Base-by-base conservation (phyloP, 2,329 filamentous ascomycete species). In the Talaromyces atroroseus region DNA sequence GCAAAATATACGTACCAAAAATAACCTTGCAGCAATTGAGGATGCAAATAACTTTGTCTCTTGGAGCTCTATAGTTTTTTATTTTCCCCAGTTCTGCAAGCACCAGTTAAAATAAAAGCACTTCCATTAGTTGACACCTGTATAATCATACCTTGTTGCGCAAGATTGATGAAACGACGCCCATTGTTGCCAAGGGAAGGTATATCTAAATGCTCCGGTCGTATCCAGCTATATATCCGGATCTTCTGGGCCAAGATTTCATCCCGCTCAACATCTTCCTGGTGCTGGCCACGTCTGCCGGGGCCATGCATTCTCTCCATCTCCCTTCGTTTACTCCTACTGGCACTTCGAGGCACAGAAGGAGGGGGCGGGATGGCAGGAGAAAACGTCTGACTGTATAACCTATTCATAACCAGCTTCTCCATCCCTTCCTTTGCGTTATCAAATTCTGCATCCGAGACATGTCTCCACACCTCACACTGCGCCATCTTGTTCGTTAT, bases 11-110 rank as follows among this genome's bases (percentile, higher is more conserved):
- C 80, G 63, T 73, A 90, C 89, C 94, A 72, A 99, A 97, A 61
- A 99, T 97, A 61, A 99, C 95, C 74, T 99, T 99, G 82, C 94
- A 99, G 76, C 92, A 96, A 74, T 99, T 99, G 56, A 99, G 77
- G 47, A 97, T 90, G 71, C 94, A 99, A 50, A 99, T 97, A 55
- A 99, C 94, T 74, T 99, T 99, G 77, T 99, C 94, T 64, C 94
- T 80, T 3, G 94, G 94, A n/a, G 94, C 94, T 63, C 95, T 85
- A 69, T 99, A 99, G 8, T 89, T 94, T 67, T 92, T 95, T 67
- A 99, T 96, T 72, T 99, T 99, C 38, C 95, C 76, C 14, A 99
- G 79, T 73, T 99, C 94, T 90, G 46, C 5, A 48, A 6, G 23
- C 5, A 14, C 11, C 7, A 50, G 18, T 56, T 50, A 26, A 18